Evolutionary conservation across 1,139 yeast species (phyloP).

Genomic region (Candida tropicalis): DNA sequence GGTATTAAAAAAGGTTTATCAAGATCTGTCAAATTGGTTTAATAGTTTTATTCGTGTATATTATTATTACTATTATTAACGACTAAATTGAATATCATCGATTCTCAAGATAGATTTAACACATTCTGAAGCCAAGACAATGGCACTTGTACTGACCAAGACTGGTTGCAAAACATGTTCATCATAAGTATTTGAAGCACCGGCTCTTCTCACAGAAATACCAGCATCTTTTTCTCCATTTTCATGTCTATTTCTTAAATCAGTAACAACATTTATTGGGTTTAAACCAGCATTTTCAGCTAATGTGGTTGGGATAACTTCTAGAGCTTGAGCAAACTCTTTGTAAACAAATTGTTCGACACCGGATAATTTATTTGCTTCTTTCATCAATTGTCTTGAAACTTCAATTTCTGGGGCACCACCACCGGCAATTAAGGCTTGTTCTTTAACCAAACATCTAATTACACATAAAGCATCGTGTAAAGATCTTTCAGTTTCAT

Average conservation of each 20-base stretch:
- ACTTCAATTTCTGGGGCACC: conserved; percentile 99
- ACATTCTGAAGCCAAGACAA: conserved; percentile 92
- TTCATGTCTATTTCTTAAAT: conserved; percentile 89
- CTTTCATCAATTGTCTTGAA: conserved; percentile 76
- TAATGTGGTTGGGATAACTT: conserved; percentile 93
- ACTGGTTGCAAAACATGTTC: conserved; percentile 98
- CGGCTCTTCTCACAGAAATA: conserved; percentile 90
- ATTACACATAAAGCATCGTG: conserved; percentile 98
- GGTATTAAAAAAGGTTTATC: conserved; percentile 95
- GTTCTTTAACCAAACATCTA: conserved; percentile 91
- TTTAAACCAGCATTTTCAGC: conserved; percentile 98
- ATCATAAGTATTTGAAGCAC: conserved; percentile 86
- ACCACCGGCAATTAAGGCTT: conserved; percentile 96
- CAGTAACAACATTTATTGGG: conserved; percentile 93
- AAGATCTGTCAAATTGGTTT: conserved; percentile 76
- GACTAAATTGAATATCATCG: conserved; percentile 80
- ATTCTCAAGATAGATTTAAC: conserved; percentile 94
- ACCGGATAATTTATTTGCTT: conserved; percentile 78
- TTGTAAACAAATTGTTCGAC: conserved; percentile 94
- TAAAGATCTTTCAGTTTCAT: conserved; percentile 94
- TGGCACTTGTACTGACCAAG: conserved; percentile 89
- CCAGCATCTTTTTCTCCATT: conserved; percentile 94
- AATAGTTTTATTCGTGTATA: conserved; percentile 10
- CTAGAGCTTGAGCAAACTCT: conserved; percentile 94
- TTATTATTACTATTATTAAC: conserved; percentile 20